Conservation (phyloP, 1,284 basidiomycete species). For the Pascua sp. region DNA sequence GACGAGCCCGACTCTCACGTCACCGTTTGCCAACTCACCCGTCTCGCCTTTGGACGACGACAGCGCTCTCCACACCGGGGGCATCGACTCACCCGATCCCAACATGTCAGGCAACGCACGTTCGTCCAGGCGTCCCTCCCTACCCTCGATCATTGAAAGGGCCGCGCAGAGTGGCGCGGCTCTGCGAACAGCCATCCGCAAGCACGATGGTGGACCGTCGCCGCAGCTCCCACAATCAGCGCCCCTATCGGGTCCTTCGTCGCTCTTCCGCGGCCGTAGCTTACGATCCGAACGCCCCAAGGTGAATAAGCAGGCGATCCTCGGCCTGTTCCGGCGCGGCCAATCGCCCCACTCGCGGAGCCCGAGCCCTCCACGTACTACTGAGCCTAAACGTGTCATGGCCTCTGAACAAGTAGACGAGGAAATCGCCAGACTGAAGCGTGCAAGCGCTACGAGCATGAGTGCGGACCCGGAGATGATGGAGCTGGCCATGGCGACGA, state of each 20-base stretch:
- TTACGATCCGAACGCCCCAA: constrained; percentile 2
- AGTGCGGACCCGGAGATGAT: constrained; percentile 27
- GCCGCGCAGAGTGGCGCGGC: constrained; percentile 41
- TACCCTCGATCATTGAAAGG: constrained; percentile 49
- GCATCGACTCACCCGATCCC: background rate
- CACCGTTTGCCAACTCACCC: constrained; percentile 4
- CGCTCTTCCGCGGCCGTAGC: constrained; percentile 17
- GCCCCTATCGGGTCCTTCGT: background rate
- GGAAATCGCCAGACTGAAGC: constrained; percentile 38
- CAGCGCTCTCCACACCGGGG: background rate
- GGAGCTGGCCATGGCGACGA: constrained; percentile 16
- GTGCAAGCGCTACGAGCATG: constrained; percentile 24
- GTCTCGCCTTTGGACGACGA: constrained; percentile 1
- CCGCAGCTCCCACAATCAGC: background rate
- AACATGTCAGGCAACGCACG: background rate
- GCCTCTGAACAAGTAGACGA: constrained; percentile 38
- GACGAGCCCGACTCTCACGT: constrained; percentile 1
- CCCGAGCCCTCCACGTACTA: constrained; percentile 36
- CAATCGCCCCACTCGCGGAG: constrained; percentile 43
- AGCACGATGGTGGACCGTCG: constrained; percentile 12
- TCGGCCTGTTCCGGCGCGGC: constrained; percentile 39
- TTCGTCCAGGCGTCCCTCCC: constrained; percentile 42
- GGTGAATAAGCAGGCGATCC: constrained; percentile 31
- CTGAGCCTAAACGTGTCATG: constrained; percentile 23
- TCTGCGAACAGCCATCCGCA: constrained; percentile 34